phyloP scores from a whole-genome alignment of 108 stramenopile genomes.

The Fragilaria radians region DNA sequence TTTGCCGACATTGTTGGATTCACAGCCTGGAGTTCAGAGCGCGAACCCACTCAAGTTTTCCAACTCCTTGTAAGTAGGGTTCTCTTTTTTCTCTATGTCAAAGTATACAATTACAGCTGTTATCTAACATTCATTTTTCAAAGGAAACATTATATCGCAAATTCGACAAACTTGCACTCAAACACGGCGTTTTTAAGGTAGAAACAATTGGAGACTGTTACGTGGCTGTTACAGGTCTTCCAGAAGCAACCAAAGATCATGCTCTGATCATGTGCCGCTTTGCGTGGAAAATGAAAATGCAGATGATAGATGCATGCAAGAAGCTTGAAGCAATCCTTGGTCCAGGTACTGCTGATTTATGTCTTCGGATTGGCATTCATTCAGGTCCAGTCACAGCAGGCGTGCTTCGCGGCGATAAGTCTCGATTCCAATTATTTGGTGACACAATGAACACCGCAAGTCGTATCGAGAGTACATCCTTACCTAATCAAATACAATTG shows the following conservation, averaged over 20 bases:
- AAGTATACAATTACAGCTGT: constrained; percentile 16
- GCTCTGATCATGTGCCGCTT: constrained; percentile 13
- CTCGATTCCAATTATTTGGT: constrained; percentile 23
- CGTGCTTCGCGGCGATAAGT: constrained; percentile 13
- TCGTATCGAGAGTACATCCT: constrained; percentile 19
- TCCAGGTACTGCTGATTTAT: constrained; percentile 9
- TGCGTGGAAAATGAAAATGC: neutral
- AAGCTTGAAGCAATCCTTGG: constrained; percentile 9
- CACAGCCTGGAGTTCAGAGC: constrained; percentile 22
- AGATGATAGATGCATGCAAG: constrained; percentile 3
- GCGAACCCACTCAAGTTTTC: constrained; percentile 27
- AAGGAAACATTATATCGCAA: constrained; percentile 14
- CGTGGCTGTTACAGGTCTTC: constrained; percentile 15
- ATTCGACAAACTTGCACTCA: constrained; percentile 27
- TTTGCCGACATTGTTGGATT: constrained; percentile 50
- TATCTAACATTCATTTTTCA: constrained; percentile 28
- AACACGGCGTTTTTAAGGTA: constrained; percentile 32
- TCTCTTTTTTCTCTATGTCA: constrained; percentile 35
- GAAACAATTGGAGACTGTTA: constrained; percentile 45
- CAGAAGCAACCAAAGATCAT: constrained; percentile 11
- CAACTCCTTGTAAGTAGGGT: constrained; percentile 21
- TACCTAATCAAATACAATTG: constrained; percentile 15
- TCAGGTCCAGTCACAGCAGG: constrained; percentile 19
- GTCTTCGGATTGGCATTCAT: constrained; percentile 12
- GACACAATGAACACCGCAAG: constrained; percentile 23